Base-by-base conservation (phyloP, 169 alveolate species). In the Plasmodium fragile region DNA sequence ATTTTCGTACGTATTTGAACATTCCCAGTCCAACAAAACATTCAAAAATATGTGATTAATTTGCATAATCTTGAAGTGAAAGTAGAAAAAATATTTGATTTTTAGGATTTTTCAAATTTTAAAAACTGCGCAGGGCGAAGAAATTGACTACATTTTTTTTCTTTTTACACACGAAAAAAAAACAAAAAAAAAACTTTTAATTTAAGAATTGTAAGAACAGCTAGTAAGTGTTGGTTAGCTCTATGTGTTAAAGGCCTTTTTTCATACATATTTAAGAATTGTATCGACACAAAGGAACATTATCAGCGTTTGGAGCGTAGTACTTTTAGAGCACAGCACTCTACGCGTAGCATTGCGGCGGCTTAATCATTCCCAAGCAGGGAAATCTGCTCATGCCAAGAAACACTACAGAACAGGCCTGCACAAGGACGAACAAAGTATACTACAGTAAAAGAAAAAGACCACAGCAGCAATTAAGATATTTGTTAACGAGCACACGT, bases 41-140 rank as follows among this genome's bases (percentile, higher is more conserved):
- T 65, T 65, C 75, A 65, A 25, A 65, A 65, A 65, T 18, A 65
- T 65, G 36, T 65, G 75, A 65, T 25, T 65, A 5, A 65, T 65
- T 65, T 65, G 34, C 30, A 65, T 65, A 11, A 65, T 25, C 75
- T 65, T 28, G 30, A 65, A 65, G 30, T 65, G 30, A 25, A 65
- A 18, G 36, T 65, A 65, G 18, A 65, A 65, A 65, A 65, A 65
- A 65, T 65, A 65, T 28, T 55, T 81, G 80, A 30, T 30, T 52
- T 81, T 81, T 13, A 7, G 36, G 43, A 32, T 81, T 81, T 81
- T 45, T 53, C 78, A 81, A 81, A 81, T 81, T 81, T 81, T 18
- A 32, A 32, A 18, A 41, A 30, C 28, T 7, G 72, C 34, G 45
- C 39, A 79, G n/a, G 22, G 55, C 34, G 36, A 79, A 41, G n/a